phyloP scores from a whole-genome alignment of 345 rosid genomes.

The Euphorbia tirucalli region DNA sequence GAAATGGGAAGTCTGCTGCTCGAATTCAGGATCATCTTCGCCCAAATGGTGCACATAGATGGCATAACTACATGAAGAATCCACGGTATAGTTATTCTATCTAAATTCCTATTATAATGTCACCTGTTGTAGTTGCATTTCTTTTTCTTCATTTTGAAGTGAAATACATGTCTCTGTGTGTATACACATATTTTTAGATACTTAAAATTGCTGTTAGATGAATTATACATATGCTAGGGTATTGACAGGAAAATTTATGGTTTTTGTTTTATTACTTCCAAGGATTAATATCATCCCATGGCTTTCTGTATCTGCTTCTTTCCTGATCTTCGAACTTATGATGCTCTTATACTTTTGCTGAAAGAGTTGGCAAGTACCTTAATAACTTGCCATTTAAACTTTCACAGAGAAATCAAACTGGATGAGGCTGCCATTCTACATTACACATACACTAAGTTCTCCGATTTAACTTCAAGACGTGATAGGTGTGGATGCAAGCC shows the following conservation, averaged over 20 bases:
- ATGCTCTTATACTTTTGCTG: constrained; percentile 3
- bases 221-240: background rate
- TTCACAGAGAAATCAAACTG: constrained; percentile 60
- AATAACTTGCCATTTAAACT: constrained; percentile 2
- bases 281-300: background rate
- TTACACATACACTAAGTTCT: constrained; percentile 81
- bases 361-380: background rate
- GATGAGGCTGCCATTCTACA: constrained; percentile 91
- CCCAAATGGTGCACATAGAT: constrained; percentile 97
- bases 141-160: background rate
- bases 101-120: background rate
- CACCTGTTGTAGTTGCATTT: background rate
- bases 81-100: constrained; percentile 51
- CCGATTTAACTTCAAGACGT: constrained; percentile 95
- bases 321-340: background rate
- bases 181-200: background rate
- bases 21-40: constrained; percentile 90
- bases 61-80: constrained; percentile 87
- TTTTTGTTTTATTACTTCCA: background rate
- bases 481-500: constrained; percentile 99
- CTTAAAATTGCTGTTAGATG: no score
- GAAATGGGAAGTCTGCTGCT: constrained; percentile 97
- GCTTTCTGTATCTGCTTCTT: background rate
- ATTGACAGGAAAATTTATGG: background rate
- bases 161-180: background rate